Evolutionary conservation across 225 moss, liverwort and hornwort genomes (phyloP).

Genomic region (Marchantia polymorpha): DNA sequence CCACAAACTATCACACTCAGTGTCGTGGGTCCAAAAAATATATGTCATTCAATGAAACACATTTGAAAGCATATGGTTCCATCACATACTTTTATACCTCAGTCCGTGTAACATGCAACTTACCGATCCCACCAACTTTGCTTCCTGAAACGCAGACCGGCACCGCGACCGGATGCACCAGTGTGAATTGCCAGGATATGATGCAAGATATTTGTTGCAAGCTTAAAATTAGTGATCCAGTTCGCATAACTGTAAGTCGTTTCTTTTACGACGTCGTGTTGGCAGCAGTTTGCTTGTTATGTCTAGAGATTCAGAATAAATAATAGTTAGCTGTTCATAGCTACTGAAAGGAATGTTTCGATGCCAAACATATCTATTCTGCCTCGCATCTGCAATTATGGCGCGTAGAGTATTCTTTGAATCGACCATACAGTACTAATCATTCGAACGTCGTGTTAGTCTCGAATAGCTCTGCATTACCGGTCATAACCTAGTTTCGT

Average conservation of each 20-base stretch:
- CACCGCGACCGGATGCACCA: conserved; percentile 17
- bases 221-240: conserved; percentile 30
- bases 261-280: neutral
- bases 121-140: neutral
- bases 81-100: no score
- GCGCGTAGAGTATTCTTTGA: neutral
- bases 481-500: neutral
- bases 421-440: neutral
- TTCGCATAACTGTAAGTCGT: conserved; percentile 28
- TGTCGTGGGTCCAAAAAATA: no score
- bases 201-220: conserved; percentile 23
- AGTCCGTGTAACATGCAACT: neutral
- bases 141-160: conserved; percentile 17
- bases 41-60: no score
- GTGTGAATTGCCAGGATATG: conserved; percentile 19
- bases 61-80: no score
- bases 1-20: no score
- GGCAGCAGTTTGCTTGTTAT: neutral
- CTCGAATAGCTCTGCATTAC: conserved; percentile 2
- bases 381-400: no score
- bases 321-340: no score
- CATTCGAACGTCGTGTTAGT: neutral
- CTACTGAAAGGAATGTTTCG: no score
- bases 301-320: neutral
- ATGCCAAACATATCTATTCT: no score